Conservation (phyloP, 148 eudicot species). For the Vaccinium darrowii region DNA sequence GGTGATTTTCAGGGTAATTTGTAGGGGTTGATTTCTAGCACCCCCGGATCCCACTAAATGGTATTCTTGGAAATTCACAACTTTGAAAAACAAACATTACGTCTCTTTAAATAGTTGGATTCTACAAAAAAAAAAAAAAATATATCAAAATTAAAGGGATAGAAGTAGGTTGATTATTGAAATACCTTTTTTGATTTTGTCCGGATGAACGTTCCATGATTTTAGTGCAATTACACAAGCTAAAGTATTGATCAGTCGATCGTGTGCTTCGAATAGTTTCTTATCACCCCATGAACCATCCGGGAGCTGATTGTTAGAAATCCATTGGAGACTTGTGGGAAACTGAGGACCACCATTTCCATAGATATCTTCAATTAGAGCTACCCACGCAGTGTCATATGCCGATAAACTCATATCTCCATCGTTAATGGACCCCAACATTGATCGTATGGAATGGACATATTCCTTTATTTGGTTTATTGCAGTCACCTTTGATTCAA, state of each 20-base stretch:
- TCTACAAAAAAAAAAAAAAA: too few relatives aligned
- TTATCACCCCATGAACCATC: slow-evolving; percentile 93
- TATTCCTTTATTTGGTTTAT: neutral
- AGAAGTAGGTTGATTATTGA: neutral
- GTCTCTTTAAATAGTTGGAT: too few relatives aligned
- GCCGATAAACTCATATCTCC: slow-evolving; percentile 45
- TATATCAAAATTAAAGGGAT: too few relatives aligned
- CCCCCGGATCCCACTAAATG: too few relatives aligned
- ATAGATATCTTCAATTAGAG: slow-evolving; percentile 53
- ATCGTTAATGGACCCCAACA: slow-evolving; percentile 42
- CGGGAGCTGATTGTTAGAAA: slow-evolving; percentile 54
- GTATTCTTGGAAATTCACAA: too few relatives aligned
- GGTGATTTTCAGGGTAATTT: too few relatives aligned
- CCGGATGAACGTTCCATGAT: slow-evolving; percentile 60
- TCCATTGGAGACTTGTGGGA: slow-evolving; percentile 68
- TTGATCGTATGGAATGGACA: slow-evolving; percentile 21
- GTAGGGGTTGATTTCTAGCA: too few relatives aligned
- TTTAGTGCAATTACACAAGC: slow-evolving; percentile 78
- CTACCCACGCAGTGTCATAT: slow-evolving; percentile 70
- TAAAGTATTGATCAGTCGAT: slow-evolving; percentile 61
- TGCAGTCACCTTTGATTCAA: neutral
- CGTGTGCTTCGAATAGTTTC: slow-evolving; percentile 44
- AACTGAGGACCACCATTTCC: slow-evolving; percentile 59
- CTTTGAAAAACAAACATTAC: too few relatives aligned
- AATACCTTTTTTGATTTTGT: slow-evolving; percentile 43